Percentiles rank a stretch among this genome's conserved stretches.
phyloP scores from a whole-genome alignment of 2,329 filamentous ascomycete genomes.

The Verticillium albo-atrum region DNA sequence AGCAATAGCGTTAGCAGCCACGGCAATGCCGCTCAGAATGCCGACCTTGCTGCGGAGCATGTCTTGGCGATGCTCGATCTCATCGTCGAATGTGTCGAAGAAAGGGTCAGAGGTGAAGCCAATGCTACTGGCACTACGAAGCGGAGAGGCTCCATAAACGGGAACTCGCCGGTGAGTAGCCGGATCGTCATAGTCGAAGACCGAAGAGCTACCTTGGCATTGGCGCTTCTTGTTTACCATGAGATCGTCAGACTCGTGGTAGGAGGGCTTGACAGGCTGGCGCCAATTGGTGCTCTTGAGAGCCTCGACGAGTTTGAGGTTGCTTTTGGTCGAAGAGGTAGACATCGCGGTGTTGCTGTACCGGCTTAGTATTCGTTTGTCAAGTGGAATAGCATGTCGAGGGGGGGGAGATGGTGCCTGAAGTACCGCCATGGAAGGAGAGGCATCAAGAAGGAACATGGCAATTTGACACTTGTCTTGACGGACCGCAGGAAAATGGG shows the following conservation, averaged over 20 bases:
- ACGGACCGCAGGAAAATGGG: too few species aligned
- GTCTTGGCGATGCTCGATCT: too few species aligned
- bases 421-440: too few species aligned
- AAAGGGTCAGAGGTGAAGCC: background rate
- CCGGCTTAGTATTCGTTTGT: background rate
- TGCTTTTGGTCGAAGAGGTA: background rate
- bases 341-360: background rate
- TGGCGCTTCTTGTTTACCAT: background rate
- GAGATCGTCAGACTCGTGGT: background rate
- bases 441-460: too few species aligned
- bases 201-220: background rate
- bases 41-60: background rate
- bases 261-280: background rate
- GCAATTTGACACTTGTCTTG: too few species aligned
- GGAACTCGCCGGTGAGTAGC: background rate
- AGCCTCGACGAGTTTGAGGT: background rate
- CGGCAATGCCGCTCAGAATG: background rate
- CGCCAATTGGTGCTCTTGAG: slow-evolving; percentile 5
- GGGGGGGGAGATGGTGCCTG: too few species aligned
- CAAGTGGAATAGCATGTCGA: too few species aligned
- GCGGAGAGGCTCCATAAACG: background rate
- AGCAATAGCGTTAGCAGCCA: background rate
- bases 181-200: background rate
- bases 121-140: background rate
- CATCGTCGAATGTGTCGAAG: too few species aligned